Conservation (phyloP, 2,329 filamentous ascomycete genomes). For the Leptographium lundbergii region DNA sequence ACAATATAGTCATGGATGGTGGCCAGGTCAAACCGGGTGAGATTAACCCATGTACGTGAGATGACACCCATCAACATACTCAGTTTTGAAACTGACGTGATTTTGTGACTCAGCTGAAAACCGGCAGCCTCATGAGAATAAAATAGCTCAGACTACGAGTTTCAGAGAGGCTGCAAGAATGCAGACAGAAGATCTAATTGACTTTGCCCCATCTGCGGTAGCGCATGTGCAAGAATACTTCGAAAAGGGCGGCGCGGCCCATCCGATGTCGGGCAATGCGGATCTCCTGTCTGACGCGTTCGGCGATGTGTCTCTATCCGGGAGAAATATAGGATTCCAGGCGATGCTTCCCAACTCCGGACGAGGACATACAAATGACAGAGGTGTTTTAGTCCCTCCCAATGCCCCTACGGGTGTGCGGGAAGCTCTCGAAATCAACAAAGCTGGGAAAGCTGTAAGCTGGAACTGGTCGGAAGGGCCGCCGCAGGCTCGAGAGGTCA, state of each 20-base stretch:
- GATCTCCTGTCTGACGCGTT: neutral
- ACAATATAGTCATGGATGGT: neutral
- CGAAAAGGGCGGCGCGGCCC: neutral
- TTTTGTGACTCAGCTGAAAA: neutral
- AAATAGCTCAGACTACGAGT: neutral
- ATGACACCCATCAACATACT: neutral
- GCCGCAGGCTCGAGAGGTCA: neutral
- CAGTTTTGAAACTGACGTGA: neutral
- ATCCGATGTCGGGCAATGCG: neutral
- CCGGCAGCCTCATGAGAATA: neutral
- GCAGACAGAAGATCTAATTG: neutral
- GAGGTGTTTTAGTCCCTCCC: neutral
- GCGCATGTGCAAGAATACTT: neutral
- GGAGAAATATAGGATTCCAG: neutral
- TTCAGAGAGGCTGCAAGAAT: neutral
- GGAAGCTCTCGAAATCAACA: slow-evolving; percentile 5
- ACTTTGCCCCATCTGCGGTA: neutral
- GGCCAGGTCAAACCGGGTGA: neutral
- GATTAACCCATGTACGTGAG: neutral
- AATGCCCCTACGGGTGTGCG: neutral
- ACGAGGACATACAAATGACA: neutral
- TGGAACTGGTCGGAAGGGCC: slow-evolving; percentile 2
- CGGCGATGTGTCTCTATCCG: neutral
- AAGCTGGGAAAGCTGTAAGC: slow-evolving; percentile 1
- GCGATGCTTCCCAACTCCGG: neutral